These are phyloP conservation scores for Auriculariales sp. DNA, from an alignment of 768 basidiomycete species.

Conservation along the genomic window DNA sequence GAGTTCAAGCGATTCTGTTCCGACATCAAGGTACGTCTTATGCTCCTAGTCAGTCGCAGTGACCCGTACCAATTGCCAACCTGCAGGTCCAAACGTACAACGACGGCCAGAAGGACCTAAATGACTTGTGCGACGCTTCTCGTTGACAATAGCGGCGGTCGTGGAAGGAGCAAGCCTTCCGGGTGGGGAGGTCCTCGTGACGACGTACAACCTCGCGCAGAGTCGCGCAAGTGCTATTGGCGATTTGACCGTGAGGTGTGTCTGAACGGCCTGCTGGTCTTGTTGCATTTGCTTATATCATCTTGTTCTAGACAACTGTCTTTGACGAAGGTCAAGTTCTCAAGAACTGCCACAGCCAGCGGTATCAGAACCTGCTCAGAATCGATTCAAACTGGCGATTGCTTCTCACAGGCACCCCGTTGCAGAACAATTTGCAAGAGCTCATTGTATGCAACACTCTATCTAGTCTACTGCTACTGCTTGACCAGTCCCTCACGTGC, in stretches of 20 bases:
- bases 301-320: slow-evolving; percentile 71
- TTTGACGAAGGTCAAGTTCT: slow-evolving; percentile 96
- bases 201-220: slow-evolving; percentile 90
- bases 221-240: slow-evolving; percentile 88
- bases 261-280: too few relatives aligned
- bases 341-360: slow-evolving; percentile 96
- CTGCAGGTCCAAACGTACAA: slow-evolving; percentile 95
- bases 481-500: slow-evolving; percentile 80
- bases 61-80: too few relatives aligned
- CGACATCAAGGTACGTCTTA: slow-evolving; percentile 54
- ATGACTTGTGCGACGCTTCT: slow-evolving; percentile 59
- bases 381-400: slow-evolving; percentile 82
- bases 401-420: slow-evolving; percentile 85
- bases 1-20: slow-evolving; percentile 91
- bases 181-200: slow-evolving; percentile 91
- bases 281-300: too few relatives aligned
- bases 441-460: slow-evolving; percentile 58
- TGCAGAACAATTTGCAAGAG: slow-evolving; percentile 86
- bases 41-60: too few relatives aligned
- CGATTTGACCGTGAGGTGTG: slow-evolving; percentile 86
- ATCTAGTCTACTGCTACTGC: slow-evolving; percentile 1
- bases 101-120: slow-evolving; percentile 78
- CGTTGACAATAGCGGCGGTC: slow-evolving; percentile 33
- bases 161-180: too few relatives aligned
- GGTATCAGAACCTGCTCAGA: slow-evolving; percentile 77